Evolutionary conservation across 768 basidiomycete species (phyloP), one percentile per base, ranked within the genome.

Genomic region (Boletus patriciae): DNA sequence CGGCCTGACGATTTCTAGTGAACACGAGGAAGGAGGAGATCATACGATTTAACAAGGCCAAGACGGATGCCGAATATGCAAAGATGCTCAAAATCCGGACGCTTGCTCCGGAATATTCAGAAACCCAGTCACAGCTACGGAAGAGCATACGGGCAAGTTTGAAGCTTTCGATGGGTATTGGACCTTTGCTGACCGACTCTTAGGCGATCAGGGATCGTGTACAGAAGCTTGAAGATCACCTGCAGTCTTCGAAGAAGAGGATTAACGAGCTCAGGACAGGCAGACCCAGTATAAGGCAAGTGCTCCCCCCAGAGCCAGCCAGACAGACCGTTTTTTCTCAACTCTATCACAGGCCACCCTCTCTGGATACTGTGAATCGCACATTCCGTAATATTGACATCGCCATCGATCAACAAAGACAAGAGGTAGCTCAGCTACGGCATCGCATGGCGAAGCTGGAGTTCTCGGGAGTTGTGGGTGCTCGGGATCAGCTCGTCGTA

Each of bases 51-150:
- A 79, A 86, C 52, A 84, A 83, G 62, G 94, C 93, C 1, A 84
- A 84, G 57, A 80, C 79, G 31, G 94, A 98, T 66, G 80, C 84
- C 4, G 88, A 88, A 52, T 92, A 95, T 69, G 82, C 85, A 11
- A 87, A 84, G 64, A 83, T 88, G 77, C 73, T 92, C 51, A 85
- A 83, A 65, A 76, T 83, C 3, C 80, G 89, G 46, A 85, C 87
- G n/a, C 73, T 94, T n/a, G 88, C 88, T 13, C 93, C 96, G 0
- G 93, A 98, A 65, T 88, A 94, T 66, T 77, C 86, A 15, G 93
- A 95, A 67, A 87, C 84, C 1, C 94, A 95, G 67, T 82, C 78
- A 2, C 84, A 86, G 52, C 74, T 98, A 27, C 80, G 93, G 33
- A 83, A 86, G 61, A 78, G 80, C 59, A 84, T 91, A 37, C 77